A percentile compares a stretch with the other conserved stretches of the same genome.
These are phyloP conservation scores for Phaeosphaeriaceae sp. DNA, from an alignment of 2,329 filamentous ascomycete genomes.

Conservation along the genomic window DNA sequence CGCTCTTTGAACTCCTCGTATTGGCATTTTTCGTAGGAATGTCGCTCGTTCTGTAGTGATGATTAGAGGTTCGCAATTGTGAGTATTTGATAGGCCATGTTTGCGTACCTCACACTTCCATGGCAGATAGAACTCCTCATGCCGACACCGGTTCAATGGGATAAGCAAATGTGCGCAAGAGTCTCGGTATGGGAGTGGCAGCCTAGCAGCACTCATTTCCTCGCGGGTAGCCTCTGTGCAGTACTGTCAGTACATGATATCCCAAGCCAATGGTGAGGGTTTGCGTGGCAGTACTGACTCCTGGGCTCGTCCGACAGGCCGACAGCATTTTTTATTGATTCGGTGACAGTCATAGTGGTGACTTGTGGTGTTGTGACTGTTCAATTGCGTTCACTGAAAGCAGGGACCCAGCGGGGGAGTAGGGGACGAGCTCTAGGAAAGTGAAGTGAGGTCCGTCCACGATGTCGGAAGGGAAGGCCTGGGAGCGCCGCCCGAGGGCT, in stretches of 20 bases:
- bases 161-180: slow-evolving; percentile 94
- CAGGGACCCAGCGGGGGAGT: slow-evolving; percentile 14
- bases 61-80: slow-evolving; percentile 19
- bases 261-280: slow-evolving; percentile 27
- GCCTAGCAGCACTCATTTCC: slow-evolving; percentile 89
- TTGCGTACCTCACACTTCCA: slow-evolving; percentile 93
- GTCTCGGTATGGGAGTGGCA: slow-evolving; percentile 91
- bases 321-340: slow-evolving; percentile 57
- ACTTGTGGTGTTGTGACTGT: slow-evolving; percentile 12
- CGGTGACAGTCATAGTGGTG: slow-evolving; percentile 51
- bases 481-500: slow-evolving; percentile 16
- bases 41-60: slow-evolving; percentile 78
- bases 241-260: slow-evolving; percentile 35
- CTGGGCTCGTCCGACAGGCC: slow-evolving; percentile 48
- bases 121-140: slow-evolving; percentile 89
- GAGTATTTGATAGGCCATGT: neutral
- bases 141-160: slow-evolving; percentile 92
- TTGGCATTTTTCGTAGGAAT: slow-evolving; percentile 99
- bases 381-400: slow-evolving; percentile 31
- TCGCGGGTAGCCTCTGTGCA: slow-evolving; percentile 77
- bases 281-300: slow-evolving; percentile 36
- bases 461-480: slow-evolving; percentile 18
- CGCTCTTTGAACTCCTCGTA: slow-evolving; percentile 99
- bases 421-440: slow-evolving; percentile 12
- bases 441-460: slow-evolving; percentile 16